Evolutionary conservation across 2,329 filamentous ascomycete species (phyloP).

Genomic region (Curvularia eragrostidis): DNA sequence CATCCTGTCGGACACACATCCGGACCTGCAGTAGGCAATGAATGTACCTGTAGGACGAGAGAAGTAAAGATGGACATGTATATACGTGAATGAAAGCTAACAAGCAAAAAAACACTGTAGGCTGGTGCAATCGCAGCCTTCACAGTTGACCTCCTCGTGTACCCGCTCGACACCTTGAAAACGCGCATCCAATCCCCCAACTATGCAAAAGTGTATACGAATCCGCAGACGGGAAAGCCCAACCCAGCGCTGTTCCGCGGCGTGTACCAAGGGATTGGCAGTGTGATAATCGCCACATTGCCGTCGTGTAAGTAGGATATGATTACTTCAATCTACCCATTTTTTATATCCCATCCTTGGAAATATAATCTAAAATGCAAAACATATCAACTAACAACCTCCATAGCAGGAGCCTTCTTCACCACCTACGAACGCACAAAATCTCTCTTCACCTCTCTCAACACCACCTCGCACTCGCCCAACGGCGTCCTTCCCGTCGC

Average conservation of each 20-base stretch:
- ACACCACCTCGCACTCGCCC: conserved; percentile 45
- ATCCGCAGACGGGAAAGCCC: conserved; percentile 62
- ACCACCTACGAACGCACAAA: conserved; percentile 86
- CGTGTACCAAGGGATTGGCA: conserved; percentile 86
- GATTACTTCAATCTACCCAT: neutral
- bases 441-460: conserved; percentile 61
- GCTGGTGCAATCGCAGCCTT: conserved; percentile 86
- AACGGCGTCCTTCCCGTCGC: conserved; percentile 66
- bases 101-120: conserved; percentile 57
- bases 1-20: neutral
- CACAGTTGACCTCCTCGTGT: conserved; percentile 83
- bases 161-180: conserved; percentile 89
- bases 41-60: neutral
- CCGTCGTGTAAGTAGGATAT: conserved; percentile 68
- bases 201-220: conserved; percentile 71
- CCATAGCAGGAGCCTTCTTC: conserved; percentile 81
- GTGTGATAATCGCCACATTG: conserved; percentile 83
- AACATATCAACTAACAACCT: conserved; percentile 6
- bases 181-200: conserved; percentile 82
- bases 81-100: neutral
- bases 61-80: neutral
- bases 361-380: neutral
- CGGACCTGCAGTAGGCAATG: neutral
- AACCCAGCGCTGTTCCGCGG: conserved; percentile 70
- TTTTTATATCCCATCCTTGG: neutral